Conservation (phyloP, 345 rosid genomes). For the Pugionium cornutum region DNA sequence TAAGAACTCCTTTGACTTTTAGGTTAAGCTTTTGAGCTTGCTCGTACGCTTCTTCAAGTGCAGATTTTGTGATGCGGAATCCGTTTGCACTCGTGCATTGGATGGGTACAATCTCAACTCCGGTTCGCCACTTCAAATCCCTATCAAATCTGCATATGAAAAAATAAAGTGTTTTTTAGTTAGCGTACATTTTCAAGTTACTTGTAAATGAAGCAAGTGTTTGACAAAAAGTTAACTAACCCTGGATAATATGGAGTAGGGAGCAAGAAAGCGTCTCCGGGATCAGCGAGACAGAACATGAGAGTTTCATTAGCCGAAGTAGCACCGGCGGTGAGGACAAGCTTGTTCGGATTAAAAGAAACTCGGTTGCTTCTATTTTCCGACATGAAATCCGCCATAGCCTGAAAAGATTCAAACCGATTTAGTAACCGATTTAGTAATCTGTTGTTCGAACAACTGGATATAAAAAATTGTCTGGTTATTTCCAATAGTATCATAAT, state of each 20-base stretch:
- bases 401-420: constrained; percentile 44
- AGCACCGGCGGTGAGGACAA: constrained; percentile 79
- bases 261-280: constrained; percentile 74
- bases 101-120: constrained; percentile 60
- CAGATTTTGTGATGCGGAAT: constrained; percentile 53
- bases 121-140: constrained; percentile 71
- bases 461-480: no score
- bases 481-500: neutral
- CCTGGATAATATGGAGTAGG: constrained; percentile 93
- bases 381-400: constrained; percentile 70
- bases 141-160: constrained; percentile 58
- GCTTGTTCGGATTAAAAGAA: constrained; percentile 53
- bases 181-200: constrained; percentile 31
- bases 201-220: constrained; percentile 35
- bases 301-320: constrained; percentile 80
- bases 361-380: constrained; percentile 76
- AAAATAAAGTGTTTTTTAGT: constrained; percentile 3
- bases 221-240: constrained; percentile 44
- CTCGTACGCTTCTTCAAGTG: constrained; percentile 66
- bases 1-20: constrained; percentile 68
- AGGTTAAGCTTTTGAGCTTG: constrained; percentile 56
- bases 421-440: no score
- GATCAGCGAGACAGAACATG: constrained; percentile 66
- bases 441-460: no score
- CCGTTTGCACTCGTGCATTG: constrained; percentile 54